These are phyloP conservation scores for Aspergillus mulundensis DNA, from an alignment of 495 filamentous ascomycete species.

Conservation along the genomic window DNA sequence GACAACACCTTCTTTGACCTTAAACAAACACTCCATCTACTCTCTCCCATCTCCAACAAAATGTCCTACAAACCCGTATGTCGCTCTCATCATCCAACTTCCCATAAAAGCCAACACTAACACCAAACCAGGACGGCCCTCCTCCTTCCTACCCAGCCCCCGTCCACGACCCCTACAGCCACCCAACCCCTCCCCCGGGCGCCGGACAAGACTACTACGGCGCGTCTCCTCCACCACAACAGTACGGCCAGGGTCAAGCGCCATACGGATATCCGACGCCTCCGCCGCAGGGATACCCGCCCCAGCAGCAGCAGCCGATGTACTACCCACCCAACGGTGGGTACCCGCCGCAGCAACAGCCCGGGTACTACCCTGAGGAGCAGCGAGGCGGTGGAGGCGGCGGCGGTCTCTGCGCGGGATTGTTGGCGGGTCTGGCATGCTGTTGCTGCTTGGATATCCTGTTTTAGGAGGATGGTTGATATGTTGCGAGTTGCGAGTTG, in stretches of 20 bases:
- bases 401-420: conserved; percentile 45
- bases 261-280: conserved; percentile 15
- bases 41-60: neutral
- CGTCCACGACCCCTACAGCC: conserved; percentile 28
- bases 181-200: conserved; percentile 25
- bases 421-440: conserved; percentile 47
- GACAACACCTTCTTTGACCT: no score
- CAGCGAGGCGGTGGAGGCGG: conserved; percentile 27
- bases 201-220: conserved; percentile 30
- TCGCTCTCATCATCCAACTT: neutral
- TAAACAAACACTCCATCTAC: neutral
- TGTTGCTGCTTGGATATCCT: conserved; percentile 55
- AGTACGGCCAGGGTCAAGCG: conserved; percentile 18
- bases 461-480: no score
- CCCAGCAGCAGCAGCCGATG: conserved; percentile 31
- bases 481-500: no score
- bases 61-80: conserved; percentile 42
- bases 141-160: conserved; percentile 38
- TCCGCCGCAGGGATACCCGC: conserved; percentile 16
- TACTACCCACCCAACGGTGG: conserved; percentile 40
- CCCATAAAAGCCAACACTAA: conserved; percentile 1
- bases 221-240: conserved; percentile 15
- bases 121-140: conserved; percentile 29
- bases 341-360: conserved; percentile 39
- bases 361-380: conserved; percentile 40